These are phyloP conservation scores for Ophiorrhiza pumila DNA, from an alignment of 257 asterid genomes.

Conservation along the genomic window DNA sequence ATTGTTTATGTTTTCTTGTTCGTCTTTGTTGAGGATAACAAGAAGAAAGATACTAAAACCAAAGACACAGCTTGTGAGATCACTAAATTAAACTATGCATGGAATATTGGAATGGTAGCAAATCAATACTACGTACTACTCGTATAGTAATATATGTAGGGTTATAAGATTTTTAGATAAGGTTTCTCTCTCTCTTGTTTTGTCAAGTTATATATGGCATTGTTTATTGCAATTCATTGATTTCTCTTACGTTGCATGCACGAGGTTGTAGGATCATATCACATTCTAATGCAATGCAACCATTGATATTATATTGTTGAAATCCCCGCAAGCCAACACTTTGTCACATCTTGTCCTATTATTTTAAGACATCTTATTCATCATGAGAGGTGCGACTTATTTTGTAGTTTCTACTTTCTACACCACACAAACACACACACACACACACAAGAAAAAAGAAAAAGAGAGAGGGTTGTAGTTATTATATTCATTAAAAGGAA, in stretches of 20 bases:
- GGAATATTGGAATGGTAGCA: too few species aligned
- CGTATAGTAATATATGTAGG: too few species aligned
- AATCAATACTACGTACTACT: neutral
- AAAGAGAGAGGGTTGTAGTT: too few species aligned
- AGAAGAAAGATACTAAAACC: neutral
- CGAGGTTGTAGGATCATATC: constrained; percentile 31
- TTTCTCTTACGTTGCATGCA: constrained; percentile 17
- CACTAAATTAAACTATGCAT: neutral
- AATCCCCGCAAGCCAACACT: neutral
- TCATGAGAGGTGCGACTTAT: too few species aligned
- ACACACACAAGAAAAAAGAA: too few species aligned
- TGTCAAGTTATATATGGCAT: neutral
- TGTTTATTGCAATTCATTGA: neutral
- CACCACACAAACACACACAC: too few species aligned
- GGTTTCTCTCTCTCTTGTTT: neutral
- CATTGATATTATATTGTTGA: neutral
- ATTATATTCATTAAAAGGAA: too few species aligned
- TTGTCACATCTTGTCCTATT: too few species aligned
- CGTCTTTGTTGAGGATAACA: constrained; percentile 10
- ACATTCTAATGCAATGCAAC: constrained; percentile 21
- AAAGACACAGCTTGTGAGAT: neutral
- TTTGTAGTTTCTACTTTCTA: too few species aligned
- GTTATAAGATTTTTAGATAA: neutral
- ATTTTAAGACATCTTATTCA: too few species aligned
- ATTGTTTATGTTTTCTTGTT: constrained; percentile 10